Percentiles rank a stretch among this genome's conserved stretches.
Conservation (phyloP, 2,329 filamentous ascomycete species). For the Juglanconis sp. region DNA sequence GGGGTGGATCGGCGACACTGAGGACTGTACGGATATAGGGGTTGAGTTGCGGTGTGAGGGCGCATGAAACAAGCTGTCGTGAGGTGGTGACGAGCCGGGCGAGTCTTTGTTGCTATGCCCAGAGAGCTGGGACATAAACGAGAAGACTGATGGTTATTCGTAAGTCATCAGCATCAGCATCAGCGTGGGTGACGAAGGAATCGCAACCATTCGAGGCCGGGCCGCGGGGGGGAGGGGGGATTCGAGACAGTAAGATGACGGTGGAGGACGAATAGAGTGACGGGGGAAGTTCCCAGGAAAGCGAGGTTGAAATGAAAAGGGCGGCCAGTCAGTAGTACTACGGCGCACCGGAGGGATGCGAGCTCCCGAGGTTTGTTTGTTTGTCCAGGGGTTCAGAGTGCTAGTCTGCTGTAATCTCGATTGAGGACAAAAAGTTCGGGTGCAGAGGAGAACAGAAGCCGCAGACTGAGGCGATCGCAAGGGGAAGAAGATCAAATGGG, state of each 20-base stretch:
- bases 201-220: constrained; percentile 1
- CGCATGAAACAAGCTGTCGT: constrained; percentile 25
- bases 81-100: constrained; percentile 42
- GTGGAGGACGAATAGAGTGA: constrained; percentile 6
- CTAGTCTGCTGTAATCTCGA: neutral
- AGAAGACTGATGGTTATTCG: constrained; percentile 60
- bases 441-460: neutral
- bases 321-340: no score
- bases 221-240: constrained; percentile 9
- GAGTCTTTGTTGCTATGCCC: constrained; percentile 37
- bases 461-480: neutral
- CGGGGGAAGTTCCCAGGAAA: constrained; percentile 6
- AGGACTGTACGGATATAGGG: constrained; percentile 27
- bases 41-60: constrained; percentile 21
- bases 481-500: constrained; percentile 6
- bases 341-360: no score
- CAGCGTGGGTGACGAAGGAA: constrained; percentile 5
- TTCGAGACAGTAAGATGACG: constrained; percentile 9
- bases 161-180: constrained; percentile 18
- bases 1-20: constrained; percentile 22
- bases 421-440: neutral
- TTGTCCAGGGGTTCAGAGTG: no score
- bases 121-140: constrained; percentile 83
- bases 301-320: neutral
- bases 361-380: no score